Conservation (phyloP, 140 eudicot species). For the Eryngium alpinum region DNA sequence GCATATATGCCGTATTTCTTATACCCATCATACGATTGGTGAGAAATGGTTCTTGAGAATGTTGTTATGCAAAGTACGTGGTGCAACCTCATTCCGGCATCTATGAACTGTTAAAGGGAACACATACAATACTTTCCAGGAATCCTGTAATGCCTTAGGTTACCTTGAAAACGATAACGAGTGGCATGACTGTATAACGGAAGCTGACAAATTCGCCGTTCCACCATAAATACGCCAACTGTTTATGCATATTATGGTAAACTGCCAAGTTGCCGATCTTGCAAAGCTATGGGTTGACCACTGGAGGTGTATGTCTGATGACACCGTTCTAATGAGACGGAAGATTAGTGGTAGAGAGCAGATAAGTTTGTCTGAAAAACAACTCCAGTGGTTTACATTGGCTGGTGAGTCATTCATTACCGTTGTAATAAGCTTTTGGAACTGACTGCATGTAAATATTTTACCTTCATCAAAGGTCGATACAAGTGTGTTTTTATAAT, state of each 20-base stretch:
- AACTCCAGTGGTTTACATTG: neutral
- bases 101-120: neutral
- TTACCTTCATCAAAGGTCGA: too few relatives aligned
- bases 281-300: neutral
- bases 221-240: neutral
- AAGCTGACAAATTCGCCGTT: neutral
- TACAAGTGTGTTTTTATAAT: too few relatives aligned
- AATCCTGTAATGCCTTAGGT: neutral
- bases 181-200: too few relatives aligned
- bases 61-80: neutral
- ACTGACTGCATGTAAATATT: too few relatives aligned
- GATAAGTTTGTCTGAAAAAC: too few relatives aligned
- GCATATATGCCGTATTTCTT: neutral
- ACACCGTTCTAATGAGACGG: neutral
- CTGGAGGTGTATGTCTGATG: neutral
- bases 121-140: neutral
- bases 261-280: neutral
- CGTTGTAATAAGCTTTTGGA: too few relatives aligned
- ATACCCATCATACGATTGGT: neutral
- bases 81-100: neutral
- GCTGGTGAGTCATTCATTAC: too few relatives aligned
- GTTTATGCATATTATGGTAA: neutral
- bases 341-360: neutral
- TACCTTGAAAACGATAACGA: too few relatives aligned
- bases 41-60: neutral